Conservation (phyloP, 495 filamentous ascomycete genomes). For the Aspergillus baeticus region DNA sequence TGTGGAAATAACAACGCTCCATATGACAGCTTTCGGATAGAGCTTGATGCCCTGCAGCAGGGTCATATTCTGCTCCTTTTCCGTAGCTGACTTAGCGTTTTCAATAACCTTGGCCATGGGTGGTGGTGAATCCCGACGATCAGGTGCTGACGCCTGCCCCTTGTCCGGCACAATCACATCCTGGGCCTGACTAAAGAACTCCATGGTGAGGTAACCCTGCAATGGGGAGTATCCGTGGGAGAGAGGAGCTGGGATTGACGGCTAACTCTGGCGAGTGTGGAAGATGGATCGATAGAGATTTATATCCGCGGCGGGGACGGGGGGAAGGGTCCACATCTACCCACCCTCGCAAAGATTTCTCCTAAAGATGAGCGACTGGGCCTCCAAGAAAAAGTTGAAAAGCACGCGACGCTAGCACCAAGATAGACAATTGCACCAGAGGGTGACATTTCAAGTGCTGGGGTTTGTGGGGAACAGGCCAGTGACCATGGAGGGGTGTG, state of each 20-base stretch:
- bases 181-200: conserved; percentile 24
- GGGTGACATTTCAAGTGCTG: conserved; percentile 4
- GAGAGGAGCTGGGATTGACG: not conserved
- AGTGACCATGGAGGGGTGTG: conserved; percentile 1
- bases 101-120: conserved; percentile 38
- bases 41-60: conserved; percentile 44
- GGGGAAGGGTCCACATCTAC: conserved; percentile 2
- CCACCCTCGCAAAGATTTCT: conserved; percentile 12
- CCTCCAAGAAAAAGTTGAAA: not conserved
- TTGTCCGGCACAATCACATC: conserved; percentile 32
- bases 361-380: conserved; percentile 1
- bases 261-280: not conserved
- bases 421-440: conserved; percentile 3
- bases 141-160: conserved; percentile 10
- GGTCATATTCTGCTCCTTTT: conserved; percentile 49
- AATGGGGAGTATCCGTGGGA: not conserved
- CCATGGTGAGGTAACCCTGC: conserved; percentile 18
- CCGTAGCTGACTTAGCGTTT: conserved; percentile 44
- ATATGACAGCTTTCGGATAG: conserved; percentile 57
- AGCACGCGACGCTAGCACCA: conserved; percentile 8
- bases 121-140: conserved; percentile 22
- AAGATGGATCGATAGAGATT: conserved; percentile 12
- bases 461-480: conserved; percentile 13
- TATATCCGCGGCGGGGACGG: conserved; percentile 14
- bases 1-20: conserved; percentile 54